Evolutionary conservation across 345 rosid genomes (phyloP).

Genomic region (Eucalyptus fibrosa): DNA sequence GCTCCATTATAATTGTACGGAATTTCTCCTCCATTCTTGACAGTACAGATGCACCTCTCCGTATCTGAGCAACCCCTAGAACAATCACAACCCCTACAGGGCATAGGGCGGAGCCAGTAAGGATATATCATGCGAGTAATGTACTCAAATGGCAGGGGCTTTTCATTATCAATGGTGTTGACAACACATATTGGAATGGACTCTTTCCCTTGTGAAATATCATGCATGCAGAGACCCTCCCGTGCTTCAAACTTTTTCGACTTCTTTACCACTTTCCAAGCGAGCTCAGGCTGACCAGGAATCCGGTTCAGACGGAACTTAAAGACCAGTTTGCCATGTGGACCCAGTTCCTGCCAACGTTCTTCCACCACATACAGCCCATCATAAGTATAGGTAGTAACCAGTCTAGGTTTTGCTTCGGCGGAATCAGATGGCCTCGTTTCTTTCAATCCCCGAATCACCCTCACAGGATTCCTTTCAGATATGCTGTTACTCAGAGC

Average conservation of each 20-base stretch:
- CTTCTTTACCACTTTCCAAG: conserved; percentile 70
- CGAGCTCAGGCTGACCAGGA: conserved; percentile 71
- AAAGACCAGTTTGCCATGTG: conserved; percentile 59
- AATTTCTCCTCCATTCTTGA: conserved; percentile 62
- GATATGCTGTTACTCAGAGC: conserved; percentile 49
- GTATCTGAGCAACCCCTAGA: conserved; percentile 33
- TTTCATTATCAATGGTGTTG: conserved; percentile 58
- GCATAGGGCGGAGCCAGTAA: conserved; percentile 25
- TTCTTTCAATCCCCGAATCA: conserved; percentile 49
- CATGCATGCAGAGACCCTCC: conserved; percentile 48
- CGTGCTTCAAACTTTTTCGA: conserved; percentile 23
- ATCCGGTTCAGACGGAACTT: conserved; percentile 50
- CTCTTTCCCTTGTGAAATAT: conserved; percentile 69
- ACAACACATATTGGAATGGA: conserved; percentile 51
- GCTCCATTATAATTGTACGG: conserved; percentile 76
- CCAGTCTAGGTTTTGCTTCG: conserved; percentile 6
- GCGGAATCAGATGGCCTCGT: conserved; percentile 21
- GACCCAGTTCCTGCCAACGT: conserved; percentile 37
- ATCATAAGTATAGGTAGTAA: conserved; percentile 43
- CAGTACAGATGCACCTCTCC: conserved; percentile 38
- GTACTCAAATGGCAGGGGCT: conserved; percentile 60
- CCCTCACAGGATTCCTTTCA: conserved; percentile 46
- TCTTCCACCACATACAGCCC: conserved; percentile 66
- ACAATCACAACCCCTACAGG: conserved; percentile 53
- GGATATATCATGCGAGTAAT: conserved; percentile 43